These are phyloP conservation scores for Mucor ambiguus DNA, from an alignment of 371 early-diverging fungal species.

Conservation along the genomic window DNA sequence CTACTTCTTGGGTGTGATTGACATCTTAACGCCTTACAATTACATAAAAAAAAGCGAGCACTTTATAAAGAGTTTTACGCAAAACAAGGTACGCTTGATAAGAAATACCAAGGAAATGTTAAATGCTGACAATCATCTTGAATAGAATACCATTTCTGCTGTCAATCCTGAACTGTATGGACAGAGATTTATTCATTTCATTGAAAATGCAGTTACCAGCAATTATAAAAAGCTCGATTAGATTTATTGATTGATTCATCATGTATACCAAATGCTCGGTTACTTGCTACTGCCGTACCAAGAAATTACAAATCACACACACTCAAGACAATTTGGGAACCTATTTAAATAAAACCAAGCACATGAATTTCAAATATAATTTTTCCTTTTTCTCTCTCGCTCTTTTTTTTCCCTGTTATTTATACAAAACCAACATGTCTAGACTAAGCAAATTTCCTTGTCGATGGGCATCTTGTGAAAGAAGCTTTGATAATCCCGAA, in stretches of 20 bases:
- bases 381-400: not conserved
- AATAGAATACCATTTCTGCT: conserved; percentile 78
- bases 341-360: not conserved
- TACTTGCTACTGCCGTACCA: not conserved
- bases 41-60: conserved; percentile 84
- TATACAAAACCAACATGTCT: not conserved
- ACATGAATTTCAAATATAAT: conserved; percentile 3
- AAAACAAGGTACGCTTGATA: conserved; percentile 61
- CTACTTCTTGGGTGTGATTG: conserved; percentile 95
- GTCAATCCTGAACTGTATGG: conserved; percentile 87
- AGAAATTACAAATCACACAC: not conserved
- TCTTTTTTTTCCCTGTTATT: conserved; percentile 1
- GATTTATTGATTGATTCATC: not conserved
- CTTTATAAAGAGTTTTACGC: conserved; percentile 77
- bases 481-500: conserved; percentile 72
- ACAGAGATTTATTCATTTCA: conserved; percentile 84
- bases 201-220: conserved; percentile 38
- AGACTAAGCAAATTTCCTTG: conserved; percentile 31
- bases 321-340: not conserved
- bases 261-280: not conserved
- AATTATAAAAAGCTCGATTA: conserved; percentile 11
- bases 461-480: conserved; percentile 52
- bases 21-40: conserved; percentile 94
- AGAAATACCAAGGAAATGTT: conserved; percentile 5
- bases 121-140: not conserved